A percentile compares a stretch with the other conserved stretches of the same genome.
These are phyloP conservation scores for Cucumis hystrix DNA, from an alignment of 306 rosid species.

Conservation along the genomic window DNA sequence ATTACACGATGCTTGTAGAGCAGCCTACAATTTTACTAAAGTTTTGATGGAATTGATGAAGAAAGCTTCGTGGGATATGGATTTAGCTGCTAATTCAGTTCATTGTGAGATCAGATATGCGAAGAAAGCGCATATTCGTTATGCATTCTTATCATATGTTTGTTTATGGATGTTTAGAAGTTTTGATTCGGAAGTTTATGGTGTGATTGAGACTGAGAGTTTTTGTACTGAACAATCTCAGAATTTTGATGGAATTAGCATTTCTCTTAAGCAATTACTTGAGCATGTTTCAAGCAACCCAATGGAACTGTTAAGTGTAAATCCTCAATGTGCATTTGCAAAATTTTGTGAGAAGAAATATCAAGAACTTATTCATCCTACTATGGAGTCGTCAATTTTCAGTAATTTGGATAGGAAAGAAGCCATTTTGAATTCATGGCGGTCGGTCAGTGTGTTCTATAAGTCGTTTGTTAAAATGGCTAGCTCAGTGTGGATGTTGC, in stretches of 20 bases:
- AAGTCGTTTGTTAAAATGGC: slow-evolving; percentile 87
- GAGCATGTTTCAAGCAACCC: slow-evolving; percentile 91
- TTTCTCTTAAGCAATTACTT: slow-evolving; percentile 53
- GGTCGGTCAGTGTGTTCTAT: slow-evolving; percentile 74
- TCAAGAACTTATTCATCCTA: slow-evolving; percentile 64
- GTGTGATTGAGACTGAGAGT: slow-evolving; percentile 19
- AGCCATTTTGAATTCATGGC: slow-evolving; percentile 64
- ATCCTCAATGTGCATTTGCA: slow-evolving; percentile 49
- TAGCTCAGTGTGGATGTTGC: slow-evolving; percentile 78
- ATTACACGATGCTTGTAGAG: slow-evolving; percentile 65
- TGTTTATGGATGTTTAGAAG: slow-evolving; percentile 78
- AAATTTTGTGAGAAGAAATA: slow-evolving; percentile 78
- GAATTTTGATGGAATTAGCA: slow-evolving; percentile 17
- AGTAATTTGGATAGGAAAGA: slow-evolving; percentile 57
- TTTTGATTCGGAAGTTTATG: slow-evolving; percentile 38
- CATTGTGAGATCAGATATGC: slow-evolving; percentile 51
- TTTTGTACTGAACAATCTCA: slow-evolving; percentile 18
- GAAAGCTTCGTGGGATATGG: slow-evolving; percentile 88
- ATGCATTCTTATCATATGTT: slow-evolving; percentile 76
- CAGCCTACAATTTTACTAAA: slow-evolving; percentile 53
- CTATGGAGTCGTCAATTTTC: slow-evolving; percentile 78
- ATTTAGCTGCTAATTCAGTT: slow-evolving; percentile 59
- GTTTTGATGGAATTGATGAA: slow-evolving; percentile 75
- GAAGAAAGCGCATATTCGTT: slow-evolving; percentile 57
- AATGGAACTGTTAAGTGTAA: slow-evolving; percentile 59